Evolutionary conservation across 164 flowering plant genomes (phyloP).

Genomic region (Cinnamomum chago): DNA sequence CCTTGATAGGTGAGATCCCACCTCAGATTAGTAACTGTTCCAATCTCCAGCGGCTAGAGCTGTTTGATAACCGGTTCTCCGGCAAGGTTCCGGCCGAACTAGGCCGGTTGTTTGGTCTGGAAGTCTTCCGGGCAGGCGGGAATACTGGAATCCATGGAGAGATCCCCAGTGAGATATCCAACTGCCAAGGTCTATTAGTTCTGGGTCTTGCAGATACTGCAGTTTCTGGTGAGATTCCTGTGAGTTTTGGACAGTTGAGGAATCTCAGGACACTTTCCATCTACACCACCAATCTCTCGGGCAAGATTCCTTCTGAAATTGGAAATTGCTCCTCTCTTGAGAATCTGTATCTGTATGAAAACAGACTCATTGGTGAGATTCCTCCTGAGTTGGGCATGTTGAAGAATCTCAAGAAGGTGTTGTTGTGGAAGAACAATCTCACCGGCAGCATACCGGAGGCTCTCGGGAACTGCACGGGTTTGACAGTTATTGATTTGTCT

Average conservation of each 20-base stretch:
- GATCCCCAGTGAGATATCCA: constrained; percentile 45
- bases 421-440: constrained; percentile 53
- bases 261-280: constrained; percentile 45
- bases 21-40: constrained; percentile 43
- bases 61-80: constrained; percentile 47
- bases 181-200: constrained; percentile 32
- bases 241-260: constrained; percentile 38
- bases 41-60: constrained; percentile 32
- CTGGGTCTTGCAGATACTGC: constrained; percentile 59
- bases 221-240: constrained; percentile 52
- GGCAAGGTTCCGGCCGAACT: constrained; percentile 46
- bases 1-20: constrained; percentile 37
- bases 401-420: constrained; percentile 36
- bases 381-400: constrained; percentile 37
- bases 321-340: constrained; percentile 46
- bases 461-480: constrained; percentile 35
- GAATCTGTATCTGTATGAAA: constrained; percentile 44
- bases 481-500: constrained; percentile 49
- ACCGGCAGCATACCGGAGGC: constrained; percentile 39
- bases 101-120: constrained; percentile 30
- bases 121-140: constrained; percentile 54
- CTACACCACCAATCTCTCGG: constrained; percentile 50
- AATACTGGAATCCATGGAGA: constrained; percentile 43
- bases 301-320: constrained; percentile 48
- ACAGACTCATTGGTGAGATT: constrained; percentile 42